These are phyloP conservation scores for Zygosaccharomyces pseudorouxii DNA, from an alignment of 805 yeast genomes.

Conservation along the genomic window DNA sequence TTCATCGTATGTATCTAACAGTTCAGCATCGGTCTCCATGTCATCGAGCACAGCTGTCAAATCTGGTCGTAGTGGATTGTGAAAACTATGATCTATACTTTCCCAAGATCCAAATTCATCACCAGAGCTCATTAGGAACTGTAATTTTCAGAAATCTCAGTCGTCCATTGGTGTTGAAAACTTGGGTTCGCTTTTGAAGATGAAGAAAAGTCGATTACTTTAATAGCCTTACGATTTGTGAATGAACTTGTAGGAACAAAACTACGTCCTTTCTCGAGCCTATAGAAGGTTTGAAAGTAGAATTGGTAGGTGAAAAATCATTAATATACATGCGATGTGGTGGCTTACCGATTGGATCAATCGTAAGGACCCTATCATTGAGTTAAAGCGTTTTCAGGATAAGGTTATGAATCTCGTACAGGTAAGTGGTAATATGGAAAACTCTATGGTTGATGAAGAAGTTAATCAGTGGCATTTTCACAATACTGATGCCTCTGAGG, in stretches of 20 bases:
- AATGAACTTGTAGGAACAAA: no score
- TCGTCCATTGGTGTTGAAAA: neutral
- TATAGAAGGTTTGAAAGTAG: neutral
- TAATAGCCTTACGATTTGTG: no score
- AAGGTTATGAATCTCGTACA: slow-evolving; percentile 21
- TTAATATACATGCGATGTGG: neutral
- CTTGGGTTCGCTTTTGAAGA: neutral
- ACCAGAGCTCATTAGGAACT: slow-evolving; percentile 2
- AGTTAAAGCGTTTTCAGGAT: slow-evolving; percentile 23
- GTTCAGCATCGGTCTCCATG: slow-evolving; percentile 6
- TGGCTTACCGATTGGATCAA: slow-evolving; percentile 11
- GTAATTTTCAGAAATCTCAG: neutral
- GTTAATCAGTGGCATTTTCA: slow-evolving; percentile 35
- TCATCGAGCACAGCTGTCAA: slow-evolving; percentile 4
- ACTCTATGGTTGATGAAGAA: slow-evolving; percentile 21
- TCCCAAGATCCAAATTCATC: slow-evolving; percentile 1
- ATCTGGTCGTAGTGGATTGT: slow-evolving; percentile 4
- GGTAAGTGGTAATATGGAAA: slow-evolving; percentile 16
- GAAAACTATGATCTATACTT: neutral
- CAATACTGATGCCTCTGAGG: slow-evolving; percentile 19
- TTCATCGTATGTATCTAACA: slow-evolving; percentile 6
- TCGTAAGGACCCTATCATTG: slow-evolving; percentile 7
- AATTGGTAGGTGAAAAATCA: neutral
- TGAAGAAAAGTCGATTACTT: neutral
- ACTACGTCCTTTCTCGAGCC: neutral